phyloP scores from a whole-genome alignment of 2,329 filamentous ascomycete species.

The Mycosphaerella sp. region DNA sequence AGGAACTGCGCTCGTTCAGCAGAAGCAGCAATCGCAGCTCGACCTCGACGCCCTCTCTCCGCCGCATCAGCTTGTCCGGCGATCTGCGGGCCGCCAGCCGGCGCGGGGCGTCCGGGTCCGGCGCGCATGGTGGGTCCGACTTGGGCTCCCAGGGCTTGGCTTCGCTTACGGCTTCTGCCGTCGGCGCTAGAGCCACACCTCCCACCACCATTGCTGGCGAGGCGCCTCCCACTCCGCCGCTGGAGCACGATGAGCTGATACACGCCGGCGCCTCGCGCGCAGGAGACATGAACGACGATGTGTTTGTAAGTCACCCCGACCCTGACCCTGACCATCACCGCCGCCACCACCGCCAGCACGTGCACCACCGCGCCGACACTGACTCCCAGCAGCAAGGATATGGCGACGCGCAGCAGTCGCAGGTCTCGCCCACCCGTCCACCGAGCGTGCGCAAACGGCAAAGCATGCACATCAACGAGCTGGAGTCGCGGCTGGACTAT shows the following conservation, averaged over 20 bases:
- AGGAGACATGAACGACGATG: constrained; percentile 75
- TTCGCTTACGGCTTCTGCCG: constrained; percentile 34
- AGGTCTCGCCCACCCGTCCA: constrained; percentile 82
- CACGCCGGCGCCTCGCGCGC: constrained; percentile 81
- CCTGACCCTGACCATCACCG: too few species aligned
- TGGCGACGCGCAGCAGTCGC: constrained; percentile 84
- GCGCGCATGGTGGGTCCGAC: constrained; percentile 35
- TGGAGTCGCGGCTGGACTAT: constrained; percentile 79
- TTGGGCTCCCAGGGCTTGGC: not conserved
- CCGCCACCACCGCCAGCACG: too few species aligned
- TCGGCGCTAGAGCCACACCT: constrained; percentile 32
- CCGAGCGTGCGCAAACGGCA: constrained; percentile 94
- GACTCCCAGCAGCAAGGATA: constrained; percentile 68
- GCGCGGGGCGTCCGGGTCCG: constrained; percentile 31
- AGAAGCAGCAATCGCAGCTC: constrained; percentile 50
- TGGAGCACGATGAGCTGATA: constrained; percentile 65
- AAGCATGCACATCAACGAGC: constrained; percentile 89
- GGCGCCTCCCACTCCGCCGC: constrained; percentile 45
- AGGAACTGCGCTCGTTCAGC: constrained; percentile 56
- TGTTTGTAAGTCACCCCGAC: constrained; percentile 66
- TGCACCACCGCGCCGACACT: not conserved
- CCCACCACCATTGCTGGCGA: constrained; percentile 37
- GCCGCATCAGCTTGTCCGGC: constrained; percentile 64
- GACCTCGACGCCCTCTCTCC: constrained; percentile 62
- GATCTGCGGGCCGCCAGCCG: constrained; percentile 63